A percentile compares a stretch with the other conserved stretches of the same genome.
Conservation (phyloP, 805 yeast genomes). For the Starmera quercuum region DNA sequence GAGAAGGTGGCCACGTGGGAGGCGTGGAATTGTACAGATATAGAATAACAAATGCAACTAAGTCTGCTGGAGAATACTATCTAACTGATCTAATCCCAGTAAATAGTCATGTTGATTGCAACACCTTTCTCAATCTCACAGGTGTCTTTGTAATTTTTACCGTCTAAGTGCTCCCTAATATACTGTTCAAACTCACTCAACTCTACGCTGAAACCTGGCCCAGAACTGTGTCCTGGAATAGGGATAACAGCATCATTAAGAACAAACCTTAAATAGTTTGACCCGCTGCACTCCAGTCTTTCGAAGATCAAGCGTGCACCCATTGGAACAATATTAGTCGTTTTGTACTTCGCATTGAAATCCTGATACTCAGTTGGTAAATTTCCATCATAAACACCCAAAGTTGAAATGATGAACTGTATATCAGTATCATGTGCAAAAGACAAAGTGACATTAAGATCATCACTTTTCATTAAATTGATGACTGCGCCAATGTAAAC, state of each 20-base stretch:
- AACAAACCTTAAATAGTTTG: constrained; percentile 37
- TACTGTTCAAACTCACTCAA: constrained; percentile 25
- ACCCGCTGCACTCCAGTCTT: constrained; percentile 32
- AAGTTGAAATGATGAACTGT: constrained; percentile 51
- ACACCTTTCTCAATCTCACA: constrained; percentile 17
- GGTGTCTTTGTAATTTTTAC: constrained; percentile 21
- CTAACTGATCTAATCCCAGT: constrained; percentile 1
- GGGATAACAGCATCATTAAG: constrained; percentile 52
- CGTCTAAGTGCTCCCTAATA: constrained; percentile 22
- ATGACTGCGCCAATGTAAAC: constrained; percentile 47
- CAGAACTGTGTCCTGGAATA: constrained; percentile 36
- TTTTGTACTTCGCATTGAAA: constrained; percentile 40
- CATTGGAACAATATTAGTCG: constrained; percentile 46
- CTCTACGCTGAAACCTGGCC: constrained; percentile 47
- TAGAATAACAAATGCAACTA: no score
- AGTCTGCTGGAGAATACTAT: no score
- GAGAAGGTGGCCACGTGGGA: no score
- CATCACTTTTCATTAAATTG: constrained; percentile 38
- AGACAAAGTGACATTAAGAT: constrained; percentile 52
- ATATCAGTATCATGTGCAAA: constrained; percentile 73
- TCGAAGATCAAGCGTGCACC: constrained; percentile 48
- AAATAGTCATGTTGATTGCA: background rate
- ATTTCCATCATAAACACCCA: constrained; percentile 41
- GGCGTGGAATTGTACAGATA: no score
- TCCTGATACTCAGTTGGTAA: constrained; percentile 37